Evolutionary conservation across 164 flowering plant species (phyloP).

Genomic region (Annona squamosa): DNA sequence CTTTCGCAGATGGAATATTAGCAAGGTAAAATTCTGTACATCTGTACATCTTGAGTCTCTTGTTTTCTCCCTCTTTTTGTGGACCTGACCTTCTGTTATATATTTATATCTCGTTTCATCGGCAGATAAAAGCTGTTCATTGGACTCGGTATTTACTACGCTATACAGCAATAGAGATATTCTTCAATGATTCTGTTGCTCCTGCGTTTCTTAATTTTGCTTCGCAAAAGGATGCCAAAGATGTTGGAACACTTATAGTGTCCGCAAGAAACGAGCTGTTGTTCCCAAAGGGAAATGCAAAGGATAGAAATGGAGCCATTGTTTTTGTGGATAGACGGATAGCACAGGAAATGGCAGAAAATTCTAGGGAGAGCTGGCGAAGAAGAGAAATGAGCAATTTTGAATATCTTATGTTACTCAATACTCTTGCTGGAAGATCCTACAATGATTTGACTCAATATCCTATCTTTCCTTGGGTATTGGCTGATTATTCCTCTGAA

Average conservation of each 20-base stretch:
- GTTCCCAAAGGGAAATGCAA: constrained; percentile 58
- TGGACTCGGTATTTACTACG: constrained; percentile 96
- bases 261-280: constrained; percentile 71
- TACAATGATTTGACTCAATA: constrained; percentile 98
- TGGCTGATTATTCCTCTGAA: constrained; percentile 93
- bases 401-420: constrained; percentile 90
- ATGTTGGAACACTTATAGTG: constrained; percentile 79
- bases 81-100: neutral
- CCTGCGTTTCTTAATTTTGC: constrained; percentile 84
- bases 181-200: constrained; percentile 71
- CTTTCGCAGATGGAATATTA: constrained; percentile 76
- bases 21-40: constrained; percentile 43
- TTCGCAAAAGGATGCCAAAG: constrained; percentile 78
- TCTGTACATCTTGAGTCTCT: neutral
- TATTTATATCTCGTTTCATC: constrained; percentile 10
- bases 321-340: constrained; percentile 86
- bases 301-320: constrained; percentile 64
- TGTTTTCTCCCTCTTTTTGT: neutral
- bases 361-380: constrained; percentile 86
- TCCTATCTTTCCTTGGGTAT: constrained; percentile 96
- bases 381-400: constrained; percentile 96
- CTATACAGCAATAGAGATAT: constrained; percentile 86
- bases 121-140: constrained; percentile 82
- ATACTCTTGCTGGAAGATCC: constrained; percentile 92
- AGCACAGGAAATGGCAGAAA: constrained; percentile 87